Base-by-base conservation (phyloP, 2,329 filamentous ascomycete genomes). In the Raffaelea ambrosiae region DNA sequence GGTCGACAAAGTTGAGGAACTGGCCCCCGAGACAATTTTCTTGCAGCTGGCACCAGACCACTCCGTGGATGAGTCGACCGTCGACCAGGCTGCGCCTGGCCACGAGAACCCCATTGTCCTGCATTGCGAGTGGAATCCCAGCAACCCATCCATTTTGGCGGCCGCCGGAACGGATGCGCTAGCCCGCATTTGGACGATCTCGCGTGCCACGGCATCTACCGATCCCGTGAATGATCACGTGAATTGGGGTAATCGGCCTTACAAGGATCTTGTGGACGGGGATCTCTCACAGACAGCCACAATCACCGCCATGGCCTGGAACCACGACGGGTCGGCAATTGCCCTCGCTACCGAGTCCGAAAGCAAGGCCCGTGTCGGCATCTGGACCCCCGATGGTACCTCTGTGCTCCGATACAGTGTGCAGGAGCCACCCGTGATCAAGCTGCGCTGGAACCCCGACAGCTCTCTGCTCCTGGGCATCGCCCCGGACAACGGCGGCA, bases 51-150 rank as follows among this genome's bases (percentile, higher is more conserved):
- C 67, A 44, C 54, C 60, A 55, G 69, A 73, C 56, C 66, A 72
- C 47, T 55, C 59, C 41, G 59, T 57, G 57, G 58, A 63, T 57
- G 51, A 62, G 65, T 38, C 62, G 65, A 44, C 57, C 63, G 50
- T 49, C 44, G 40, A 49, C 39, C 48, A 51, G 51, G 50, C 53
- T 22, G 51, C 52, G 47, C 53, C 50, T 16, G 53, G 50, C 44
- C 54, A 60, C 61, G 74, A 78, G 60, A 76, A 73, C 65, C 77
- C 79, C 61, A 73, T 81, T 59, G 67, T 83, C 64, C 72, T 83
- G 68, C 78, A 82, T 65, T 83, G 79, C 73, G 77, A 81, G 71
- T 84, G 79, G 77, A 82, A 77, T 70, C 80, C 80, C 57, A 71
- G 63, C 65, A 74, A 83, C 69, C 75, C 79, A 63, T 77, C 74